phyloP scores from a whole-genome alignment of 257 asterid genomes.

The Rhazya stricta region DNA sequence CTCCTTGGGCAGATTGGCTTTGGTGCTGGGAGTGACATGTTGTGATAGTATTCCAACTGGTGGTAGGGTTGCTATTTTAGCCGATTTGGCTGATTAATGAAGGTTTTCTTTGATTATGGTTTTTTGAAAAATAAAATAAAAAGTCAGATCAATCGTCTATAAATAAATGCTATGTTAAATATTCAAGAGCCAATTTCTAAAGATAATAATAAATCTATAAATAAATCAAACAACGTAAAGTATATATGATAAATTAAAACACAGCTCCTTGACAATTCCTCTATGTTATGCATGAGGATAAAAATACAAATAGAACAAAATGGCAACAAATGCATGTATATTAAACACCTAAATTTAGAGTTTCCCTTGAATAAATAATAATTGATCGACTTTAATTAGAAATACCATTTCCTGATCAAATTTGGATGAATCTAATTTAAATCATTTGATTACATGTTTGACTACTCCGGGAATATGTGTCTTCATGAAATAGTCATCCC shows the following conservation, averaged over 20 bases:
- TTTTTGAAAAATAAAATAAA: too few relatives aligned
- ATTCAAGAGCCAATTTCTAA: too few relatives aligned
- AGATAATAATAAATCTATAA: too few relatives aligned
- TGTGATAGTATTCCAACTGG: too few relatives aligned
- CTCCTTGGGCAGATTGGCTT: too few relatives aligned
- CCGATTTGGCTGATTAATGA: too few relatives aligned
- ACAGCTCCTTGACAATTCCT: not conserved
- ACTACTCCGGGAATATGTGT: conserved; percentile 75
- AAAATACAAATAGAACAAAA: not conserved
- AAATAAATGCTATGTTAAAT: too few relatives aligned
- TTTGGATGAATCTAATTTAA: not conserved
- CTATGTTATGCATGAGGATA: not conserved
- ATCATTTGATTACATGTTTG: conserved; percentile 58
- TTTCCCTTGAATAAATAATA: not conserved
- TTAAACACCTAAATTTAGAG: not conserved
- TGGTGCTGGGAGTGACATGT: too few relatives aligned
- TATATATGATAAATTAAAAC: not conserved
- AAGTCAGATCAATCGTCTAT: too few relatives aligned
- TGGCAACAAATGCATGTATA: not conserved
- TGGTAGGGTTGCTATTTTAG: too few relatives aligned
- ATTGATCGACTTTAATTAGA: conserved; percentile 4
- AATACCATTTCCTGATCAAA: not conserved
- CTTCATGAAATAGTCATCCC: conserved; percentile 74
- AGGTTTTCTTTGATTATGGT: too few relatives aligned
- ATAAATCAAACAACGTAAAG: too few relatives aligned